Evolutionary conservation across 2,329 filamentous ascomycete genomes (phyloP), one percentile per base, ranked within the genome.

Genomic region (Colletotrichum sp.): DNA sequence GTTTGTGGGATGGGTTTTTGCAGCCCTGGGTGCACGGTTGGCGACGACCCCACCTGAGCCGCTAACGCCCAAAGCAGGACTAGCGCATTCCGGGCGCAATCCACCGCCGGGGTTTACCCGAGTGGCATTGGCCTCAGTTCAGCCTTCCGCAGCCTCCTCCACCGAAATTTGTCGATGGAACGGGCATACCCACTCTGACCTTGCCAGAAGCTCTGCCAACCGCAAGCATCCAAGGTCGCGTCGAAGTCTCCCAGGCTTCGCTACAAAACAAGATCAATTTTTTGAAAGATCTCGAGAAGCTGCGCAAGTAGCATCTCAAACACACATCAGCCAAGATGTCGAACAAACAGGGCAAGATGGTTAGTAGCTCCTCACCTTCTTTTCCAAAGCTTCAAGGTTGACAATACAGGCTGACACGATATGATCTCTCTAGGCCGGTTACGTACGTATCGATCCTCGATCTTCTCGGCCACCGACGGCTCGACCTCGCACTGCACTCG

Each of bases 281-380:
- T 59, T 87, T 90, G 87, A 83, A 81, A 81, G 84, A 78, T 77
- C 66, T 63, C 70, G 81, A 83, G 81, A 80, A 78, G 79, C 81
- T 85, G 79, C 82, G 62, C 71, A 75, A 78, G 83, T 81, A 82
- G 79, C 73, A 72, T 75, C 78, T 79, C 78, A 81, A 76, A 81
- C 72, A 55, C 78, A 78, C 81, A 85, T 81, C 81, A 79, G 81
- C 82, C 84, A 93, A 86, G 80, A 93, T 93, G 93, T 92, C 93
- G 85, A 96, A 98, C 92, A 98, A 98, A 88, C 96, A 98, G 88
- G 97, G 97, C 88, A 99, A 99, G 92, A 99, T 99, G 97, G 97
- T 99, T 90, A 91, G 95, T 93, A 76, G 75, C 71, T 79, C 62
- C 80, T 79, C 81, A 80, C 81, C 81, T 80, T 81, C 84, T 81